phyloP scores from a whole-genome alignment of 108 stramenopile genomes.

The Schizochytrium sp. region DNA sequence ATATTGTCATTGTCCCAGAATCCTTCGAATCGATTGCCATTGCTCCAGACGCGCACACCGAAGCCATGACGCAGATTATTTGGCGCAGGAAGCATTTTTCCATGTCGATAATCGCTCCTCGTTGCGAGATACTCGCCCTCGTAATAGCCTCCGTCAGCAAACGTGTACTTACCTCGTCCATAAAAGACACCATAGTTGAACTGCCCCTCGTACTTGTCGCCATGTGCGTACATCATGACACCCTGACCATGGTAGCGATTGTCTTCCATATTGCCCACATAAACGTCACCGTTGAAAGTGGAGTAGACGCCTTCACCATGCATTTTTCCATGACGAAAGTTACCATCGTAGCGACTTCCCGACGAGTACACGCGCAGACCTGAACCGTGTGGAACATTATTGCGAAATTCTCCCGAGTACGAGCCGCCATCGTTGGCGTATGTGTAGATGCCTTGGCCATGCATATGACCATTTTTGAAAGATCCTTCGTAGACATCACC shows the following conservation, averaged over 20 bases:
- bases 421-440: not conserved
- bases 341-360: slow-evolving; percentile 1
- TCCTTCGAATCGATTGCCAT: not conserved
- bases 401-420: not conserved
- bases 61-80: not conserved
- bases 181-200: not conserved
- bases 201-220: slow-evolving; percentile 4
- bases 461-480: not conserved
- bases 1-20: not conserved
- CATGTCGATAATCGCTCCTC: not conserved
- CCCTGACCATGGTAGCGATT: not conserved
- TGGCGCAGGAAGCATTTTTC: not conserved
- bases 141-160: not conserved
- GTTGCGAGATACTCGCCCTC: not conserved
- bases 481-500: not conserved
- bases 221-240: not conserved
- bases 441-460: not conserved
- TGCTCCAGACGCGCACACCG: not conserved
- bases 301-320: slow-evolving; percentile 7
- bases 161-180: not conserved
- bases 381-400: not conserved
- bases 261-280: not conserved
- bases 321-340: not conserved
- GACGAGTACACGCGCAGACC: not conserved
- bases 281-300: not conserved